phyloP scores from a whole-genome alignment of 2,329 filamentous ascomycete species.

The Calonectria henricotiae region DNA sequence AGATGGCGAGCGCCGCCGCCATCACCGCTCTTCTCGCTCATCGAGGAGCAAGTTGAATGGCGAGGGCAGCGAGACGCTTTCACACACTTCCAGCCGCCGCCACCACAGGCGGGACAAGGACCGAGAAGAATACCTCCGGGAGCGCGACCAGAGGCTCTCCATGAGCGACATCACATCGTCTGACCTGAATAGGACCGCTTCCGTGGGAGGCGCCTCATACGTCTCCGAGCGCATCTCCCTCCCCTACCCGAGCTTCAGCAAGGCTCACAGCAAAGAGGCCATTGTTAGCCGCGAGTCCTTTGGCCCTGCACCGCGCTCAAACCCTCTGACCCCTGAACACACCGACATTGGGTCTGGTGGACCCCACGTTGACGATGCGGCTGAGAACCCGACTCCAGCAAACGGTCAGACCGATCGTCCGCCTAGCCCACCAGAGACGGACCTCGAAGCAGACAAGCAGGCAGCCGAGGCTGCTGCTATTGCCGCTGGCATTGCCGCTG shows the following conservation, averaged over 20 bases:
- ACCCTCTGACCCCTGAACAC: conserved; percentile 78
- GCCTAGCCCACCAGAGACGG: conserved; percentile 78
- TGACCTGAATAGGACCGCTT: conserved; percentile 60
- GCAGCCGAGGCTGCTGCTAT: conserved; percentile 46
- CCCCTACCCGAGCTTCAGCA: conserved; percentile 89
- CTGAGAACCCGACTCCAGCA: conserved; percentile 45
- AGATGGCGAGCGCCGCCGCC: conserved; percentile 56
- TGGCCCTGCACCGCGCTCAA: conserved; percentile 54
- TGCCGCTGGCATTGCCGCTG: conserved; percentile 51
- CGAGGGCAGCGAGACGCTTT: conserved; percentile 61
- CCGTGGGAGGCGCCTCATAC: conserved; percentile 55
- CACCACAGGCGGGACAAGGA: conserved; percentile 55
- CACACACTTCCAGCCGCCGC: conserved; percentile 58
- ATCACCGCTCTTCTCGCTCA: conserved; percentile 62
- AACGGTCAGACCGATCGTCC: conserved; percentile 67
- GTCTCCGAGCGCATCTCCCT: conserved; percentile 67
- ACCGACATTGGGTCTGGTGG: conserved; percentile 73
- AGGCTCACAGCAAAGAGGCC: conserved; percentile 91
- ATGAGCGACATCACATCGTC: conserved; percentile 67
- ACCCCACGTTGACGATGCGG: conserved; percentile 44
- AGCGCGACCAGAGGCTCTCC: conserved; percentile 53
- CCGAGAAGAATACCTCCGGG: conserved; percentile 55
- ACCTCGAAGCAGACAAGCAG: conserved; percentile 66
- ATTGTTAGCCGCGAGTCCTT: conserved; percentile 76
- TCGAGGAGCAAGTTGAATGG: conserved; percentile 60